Base-by-base conservation (phyloP, 139 green algal species). In the Picochlorum sp. region DNA sequence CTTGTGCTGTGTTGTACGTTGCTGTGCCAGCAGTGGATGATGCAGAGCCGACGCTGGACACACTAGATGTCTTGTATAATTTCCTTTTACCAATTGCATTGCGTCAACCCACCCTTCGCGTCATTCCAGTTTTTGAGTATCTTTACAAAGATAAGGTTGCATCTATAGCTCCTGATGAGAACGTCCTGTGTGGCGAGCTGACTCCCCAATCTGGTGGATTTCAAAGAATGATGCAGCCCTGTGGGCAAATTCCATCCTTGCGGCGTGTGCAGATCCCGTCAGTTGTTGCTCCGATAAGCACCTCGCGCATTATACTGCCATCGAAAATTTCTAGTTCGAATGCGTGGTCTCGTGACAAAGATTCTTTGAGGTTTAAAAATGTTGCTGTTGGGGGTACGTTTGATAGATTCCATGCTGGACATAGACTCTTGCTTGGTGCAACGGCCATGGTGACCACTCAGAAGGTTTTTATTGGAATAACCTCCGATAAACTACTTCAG, bases 331-430 rank as follows among this genome's bases (percentile, higher is more conserved):
- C 34, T 41, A 41, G 34, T 41, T 13, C 34, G 7, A 41, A 13
- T 41, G 34, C 7, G 4, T 14, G 34, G 34, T 41, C 34, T 41
- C 3, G 32, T 49, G 32, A 59, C 6, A 2, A 59, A 30, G 23
- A n/a, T 26, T 44, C 60, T 30, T 69, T 87, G 68, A 24, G n/a
- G 6, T 94, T 84, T 58, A 49, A 44, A 14, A 62, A 75, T 6
- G 84, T 95, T 49, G 89, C 86, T 0, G 80, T 96, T 41, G 91
- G 91, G 5, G 91, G 91, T 58, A 97, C 91, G 0, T 97, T 96
- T 77, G 91, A 97, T 65, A 80, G 87, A 3, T 63, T 96, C 58
- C 91, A 97, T 73, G 88, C 90, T 2, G 91, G 91, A 2, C 91
- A 97, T 71, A 74, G 89, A 34, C 73, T 95, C 47, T 83, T 97